Percentiles rank a stretch among this genome's conserved stretches.
These are phyloP conservation scores for Solanum neorickii DNA, from an alignment of 257 asterid species.

Conservation along the genomic window DNA sequence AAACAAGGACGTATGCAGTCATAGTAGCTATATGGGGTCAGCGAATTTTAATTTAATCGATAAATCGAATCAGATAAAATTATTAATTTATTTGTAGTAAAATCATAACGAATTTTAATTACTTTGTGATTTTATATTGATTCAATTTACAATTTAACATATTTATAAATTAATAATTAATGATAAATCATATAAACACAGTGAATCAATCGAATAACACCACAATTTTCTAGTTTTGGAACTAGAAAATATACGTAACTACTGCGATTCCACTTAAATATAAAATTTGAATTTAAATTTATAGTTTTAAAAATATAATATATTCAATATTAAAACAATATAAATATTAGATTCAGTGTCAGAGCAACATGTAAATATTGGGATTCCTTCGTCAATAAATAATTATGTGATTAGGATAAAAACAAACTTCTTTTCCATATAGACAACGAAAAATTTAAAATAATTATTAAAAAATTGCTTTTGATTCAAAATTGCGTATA, in stretches of 20 bases:
- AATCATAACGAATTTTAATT: too few relatives aligned
- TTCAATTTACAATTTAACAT: too few relatives aligned
- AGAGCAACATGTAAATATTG: not conserved
- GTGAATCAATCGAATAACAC: accelerated
- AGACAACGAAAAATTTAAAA: not conserved
- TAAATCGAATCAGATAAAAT: too few relatives aligned
- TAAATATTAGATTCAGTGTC: not conserved
- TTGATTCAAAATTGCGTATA: not conserved
- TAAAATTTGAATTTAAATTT: too few relatives aligned
- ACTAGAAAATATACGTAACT: not conserved
- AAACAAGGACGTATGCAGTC: not conserved
- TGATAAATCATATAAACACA: too few relatives aligned
- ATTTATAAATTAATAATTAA: too few relatives aligned
- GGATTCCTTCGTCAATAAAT: not conserved
- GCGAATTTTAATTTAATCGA: not conserved
- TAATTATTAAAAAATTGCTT: too few relatives aligned
- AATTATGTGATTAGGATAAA: too few relatives aligned
- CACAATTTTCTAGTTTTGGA: not conserved
- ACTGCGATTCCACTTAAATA: not conserved
- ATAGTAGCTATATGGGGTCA: not conserved
- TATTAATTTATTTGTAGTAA: accelerated
- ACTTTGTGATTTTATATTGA: too few relatives aligned
- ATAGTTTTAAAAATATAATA: too few relatives aligned
- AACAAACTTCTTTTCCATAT: not conserved
- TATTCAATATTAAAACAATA: too few relatives aligned